A percentile compares a stretch with the other conserved stretches of the same genome.
These are phyloP conservation scores for Brassica incana DNA, from an alignment of 345 rosid genomes.

Conservation along the genomic window DNA sequence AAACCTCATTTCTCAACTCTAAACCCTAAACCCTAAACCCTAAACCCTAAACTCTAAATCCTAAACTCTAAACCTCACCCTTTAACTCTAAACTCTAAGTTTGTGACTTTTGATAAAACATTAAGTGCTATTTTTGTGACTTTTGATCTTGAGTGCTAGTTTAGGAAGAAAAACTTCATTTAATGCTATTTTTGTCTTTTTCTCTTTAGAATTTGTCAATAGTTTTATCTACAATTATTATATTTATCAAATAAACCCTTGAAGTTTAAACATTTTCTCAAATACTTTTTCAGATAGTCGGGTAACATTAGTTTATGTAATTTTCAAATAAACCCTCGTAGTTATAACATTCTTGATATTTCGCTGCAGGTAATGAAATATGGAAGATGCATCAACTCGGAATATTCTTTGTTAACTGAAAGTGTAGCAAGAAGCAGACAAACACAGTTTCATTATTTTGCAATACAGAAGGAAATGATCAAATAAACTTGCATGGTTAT, in stretches of 20 bases:
- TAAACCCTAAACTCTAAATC: too few relatives aligned
- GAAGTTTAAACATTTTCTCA: not conserved
- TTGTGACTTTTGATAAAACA: too few relatives aligned
- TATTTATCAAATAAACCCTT: constrained; percentile 9
- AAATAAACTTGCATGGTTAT: too few relatives aligned
- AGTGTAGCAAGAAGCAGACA: not conserved
- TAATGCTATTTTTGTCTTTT: too few relatives aligned
- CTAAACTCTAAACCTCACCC: too few relatives aligned
- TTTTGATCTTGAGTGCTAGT: too few relatives aligned
- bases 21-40: too few relatives aligned
- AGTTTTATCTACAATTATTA: not conserved
- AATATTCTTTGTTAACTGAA: not conserved
- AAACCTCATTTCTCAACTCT: too few relatives aligned
- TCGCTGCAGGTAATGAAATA: not conserved
- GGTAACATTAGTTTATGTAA: not conserved
- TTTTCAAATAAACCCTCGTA: constrained; percentile 13
- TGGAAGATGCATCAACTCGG: not conserved
- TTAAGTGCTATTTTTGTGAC: too few relatives aligned
- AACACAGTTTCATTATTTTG: not conserved
- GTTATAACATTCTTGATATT: not conserved
- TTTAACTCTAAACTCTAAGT: too few relatives aligned
- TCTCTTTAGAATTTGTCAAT: not conserved
- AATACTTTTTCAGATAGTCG: not conserved
- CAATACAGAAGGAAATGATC: not conserved
- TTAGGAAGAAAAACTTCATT: too few relatives aligned